Conservation (phyloP, 2,329 filamentous ascomycete species). For the Penicillium sp. region DNA sequence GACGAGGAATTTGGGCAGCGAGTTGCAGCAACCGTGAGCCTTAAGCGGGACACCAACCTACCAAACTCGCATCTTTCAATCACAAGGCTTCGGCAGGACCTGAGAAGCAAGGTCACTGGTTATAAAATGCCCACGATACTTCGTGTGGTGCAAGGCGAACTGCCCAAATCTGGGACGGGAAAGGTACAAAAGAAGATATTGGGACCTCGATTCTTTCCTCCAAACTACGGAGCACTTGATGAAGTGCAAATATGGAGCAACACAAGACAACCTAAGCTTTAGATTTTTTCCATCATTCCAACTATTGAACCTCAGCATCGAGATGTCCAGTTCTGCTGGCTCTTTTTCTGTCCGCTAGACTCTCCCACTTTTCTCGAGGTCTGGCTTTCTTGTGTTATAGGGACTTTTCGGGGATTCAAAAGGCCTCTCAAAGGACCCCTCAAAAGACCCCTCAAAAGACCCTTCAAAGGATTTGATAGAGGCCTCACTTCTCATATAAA, state of each 20-base stretch:
- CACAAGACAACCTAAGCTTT: conserved; percentile 16
- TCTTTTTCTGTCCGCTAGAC: no score
- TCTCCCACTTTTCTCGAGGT: no score
- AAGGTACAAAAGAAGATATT: conserved; percentile 58
- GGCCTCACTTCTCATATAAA: no score
- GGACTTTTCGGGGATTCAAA: no score
- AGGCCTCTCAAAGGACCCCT: no score
- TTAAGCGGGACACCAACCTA: conserved; percentile 23
- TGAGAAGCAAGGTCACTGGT: conserved; percentile 59
- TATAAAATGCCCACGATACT: conserved; percentile 94
- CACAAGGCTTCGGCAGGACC: conserved; percentile 33
- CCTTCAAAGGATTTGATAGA: no score
- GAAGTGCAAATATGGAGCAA: conserved; percentile 34
- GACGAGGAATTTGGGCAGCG: conserved; percentile 58
- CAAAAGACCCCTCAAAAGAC: no score
- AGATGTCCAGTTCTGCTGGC: no score
- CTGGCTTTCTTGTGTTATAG: no score
- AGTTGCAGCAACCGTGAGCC: conserved; percentile 52
- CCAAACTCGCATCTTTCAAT: conserved; percentile 28
- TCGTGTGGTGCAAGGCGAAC: conserved; percentile 66
- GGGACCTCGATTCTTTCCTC: conserved; percentile 37
- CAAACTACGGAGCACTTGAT: conserved; percentile 24
- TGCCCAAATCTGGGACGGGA: conserved; percentile 70
- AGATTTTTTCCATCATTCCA: not conserved
- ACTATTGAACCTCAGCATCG: no score